Base-by-base conservation (phyloP, 1,139 yeast species). In the Martiniozyma asiatica region DNA sequence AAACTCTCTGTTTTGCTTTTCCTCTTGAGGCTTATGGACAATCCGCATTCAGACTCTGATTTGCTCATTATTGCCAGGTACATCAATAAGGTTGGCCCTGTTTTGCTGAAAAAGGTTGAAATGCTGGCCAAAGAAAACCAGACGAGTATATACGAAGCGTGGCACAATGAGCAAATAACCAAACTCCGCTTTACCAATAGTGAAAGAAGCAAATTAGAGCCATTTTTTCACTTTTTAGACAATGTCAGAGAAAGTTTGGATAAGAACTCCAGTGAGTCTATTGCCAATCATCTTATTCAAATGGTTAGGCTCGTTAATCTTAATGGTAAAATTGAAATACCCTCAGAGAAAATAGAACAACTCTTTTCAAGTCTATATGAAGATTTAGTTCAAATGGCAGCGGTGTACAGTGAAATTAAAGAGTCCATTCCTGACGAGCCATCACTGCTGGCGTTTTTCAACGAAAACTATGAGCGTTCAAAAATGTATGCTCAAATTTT, bases 1-100 rank as follows among this genome's bases (percentile, higher is more conserved):
- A 58, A 61, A 19, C 55, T 73, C 0, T 70, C 66, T 35, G 49
- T 66, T 23, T 50, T 75, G 9, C 43, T 75, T 14, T 71, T 73
- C 35, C 51, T 73, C 15, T 44, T 75, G 34, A 63, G 61, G 36
- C 53, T 74, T 3, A 26, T 59, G 14, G 36, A 41, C 10, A 43
- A 50, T 27, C 63, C 63, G 3, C 27, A 39, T 4, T 44, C 55
- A 6, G 53, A 54, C 34, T 53, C 58, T 24, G 40, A 60, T 3
- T 36, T 58, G n/a, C 29, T 58, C 10, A 53, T 56, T 18, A 44
- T 55, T 1, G 27, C 58, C 8, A 39, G 45, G 11, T 35, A 53
- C 4, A 25, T 57, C 1, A 47, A 46, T n/a, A 47, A 48, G 8
- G 41, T 58, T 24, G 63, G 63, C 1, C 43, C 47, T 4, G 33